A percentile compares a stretch with the other conserved stretches of the same genome.
phyloP scores from a whole-genome alignment of 352 stramenopile species.

The Hyaloperonospora arabidopsidis region DNA sequence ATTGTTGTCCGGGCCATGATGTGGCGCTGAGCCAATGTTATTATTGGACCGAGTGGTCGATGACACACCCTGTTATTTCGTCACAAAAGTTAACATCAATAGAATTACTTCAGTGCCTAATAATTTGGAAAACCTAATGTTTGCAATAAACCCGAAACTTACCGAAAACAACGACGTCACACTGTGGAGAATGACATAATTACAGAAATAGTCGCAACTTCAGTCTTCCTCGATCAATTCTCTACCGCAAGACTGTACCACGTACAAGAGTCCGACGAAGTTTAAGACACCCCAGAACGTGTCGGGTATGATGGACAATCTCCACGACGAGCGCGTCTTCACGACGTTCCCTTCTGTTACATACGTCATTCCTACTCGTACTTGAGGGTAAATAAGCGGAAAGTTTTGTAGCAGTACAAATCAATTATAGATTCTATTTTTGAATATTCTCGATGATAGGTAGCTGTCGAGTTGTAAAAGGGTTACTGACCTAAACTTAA shows the following conservation, averaged over 20 bases:
- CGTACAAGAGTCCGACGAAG: conserved; percentile 75
- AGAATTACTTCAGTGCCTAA: no score
- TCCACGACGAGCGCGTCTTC: conserved; percentile 56
- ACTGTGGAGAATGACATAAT: conserved; percentile 12
- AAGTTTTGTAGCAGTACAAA: background rate
- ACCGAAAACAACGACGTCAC: conserved; percentile 59
- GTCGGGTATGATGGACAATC: conserved; percentile 62
- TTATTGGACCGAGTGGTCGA: conserved; percentile 29
- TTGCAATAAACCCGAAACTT: conserved; percentile 1
- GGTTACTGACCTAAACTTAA: background rate
- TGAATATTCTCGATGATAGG: background rate
- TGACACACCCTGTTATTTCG: conserved; percentile 34
- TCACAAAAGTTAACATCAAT: conserved; percentile 1
- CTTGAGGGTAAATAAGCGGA: background rate
- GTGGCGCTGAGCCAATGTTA: conserved; percentile 24
- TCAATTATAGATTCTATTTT: background rate
- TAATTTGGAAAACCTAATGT: background rate
- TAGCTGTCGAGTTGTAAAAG: background rate
- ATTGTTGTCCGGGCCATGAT: conserved; percentile 15
- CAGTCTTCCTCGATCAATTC: background rate
- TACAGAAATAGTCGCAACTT: background rate
- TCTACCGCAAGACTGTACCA: conserved; percentile 1
- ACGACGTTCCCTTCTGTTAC: conserved; percentile 54
- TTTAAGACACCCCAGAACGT: conserved; percentile 63
- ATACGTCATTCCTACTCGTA: conserved; percentile 41